Base-by-base conservation (phyloP, 495 filamentous ascomycete species). In the Penicillium goetzii region DNA sequence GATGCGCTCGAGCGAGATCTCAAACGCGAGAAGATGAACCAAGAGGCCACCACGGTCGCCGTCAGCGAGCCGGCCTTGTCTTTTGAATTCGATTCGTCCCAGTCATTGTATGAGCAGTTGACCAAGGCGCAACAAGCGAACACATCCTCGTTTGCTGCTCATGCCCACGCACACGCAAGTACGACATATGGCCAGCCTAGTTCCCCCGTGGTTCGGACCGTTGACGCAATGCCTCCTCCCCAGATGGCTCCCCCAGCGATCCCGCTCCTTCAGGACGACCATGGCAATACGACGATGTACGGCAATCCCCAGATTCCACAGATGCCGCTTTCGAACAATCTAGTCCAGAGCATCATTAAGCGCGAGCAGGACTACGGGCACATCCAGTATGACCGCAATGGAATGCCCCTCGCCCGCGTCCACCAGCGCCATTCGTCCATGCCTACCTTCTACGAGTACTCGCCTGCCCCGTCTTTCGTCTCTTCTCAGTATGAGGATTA, bases 91-190 rank as follows among this genome's bases (percentile, higher is more conserved):
- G 95, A 99, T 79, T 97, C 95, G 58, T 98, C 96, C 43, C 95
- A 99, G 79, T 97, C 95, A 66, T 86, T 99, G 59, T 99, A 97
- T 78, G 95, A 99, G 84, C 96, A 98, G 80, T 90, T 99, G 85
- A 98, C 95, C 69, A 99, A 98, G 82, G 92, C 94, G 34, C 96
- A 99, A 80, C 96, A 98, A 85, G 92, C 92, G 74, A 98, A 95
- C 79, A 91, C 92, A 36, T 97, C 94, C 26, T 96, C 94, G 28
- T 97, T 97, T 84, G 91, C 87, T 80, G 90, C 90, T 84, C 91
- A 86, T 81, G 90, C 90, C 64, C 92, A 93, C 73, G 86, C 90
- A 64, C 92, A 94, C 73, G 86, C 90, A 74, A 83, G 80, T 80
- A 85, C 81, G 72, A 87, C 89, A 76, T 93, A 88, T 83, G 86